Base-by-base conservation (phyloP, 106 monocot genomes). In the Apostasia shenzhenica region DNA sequence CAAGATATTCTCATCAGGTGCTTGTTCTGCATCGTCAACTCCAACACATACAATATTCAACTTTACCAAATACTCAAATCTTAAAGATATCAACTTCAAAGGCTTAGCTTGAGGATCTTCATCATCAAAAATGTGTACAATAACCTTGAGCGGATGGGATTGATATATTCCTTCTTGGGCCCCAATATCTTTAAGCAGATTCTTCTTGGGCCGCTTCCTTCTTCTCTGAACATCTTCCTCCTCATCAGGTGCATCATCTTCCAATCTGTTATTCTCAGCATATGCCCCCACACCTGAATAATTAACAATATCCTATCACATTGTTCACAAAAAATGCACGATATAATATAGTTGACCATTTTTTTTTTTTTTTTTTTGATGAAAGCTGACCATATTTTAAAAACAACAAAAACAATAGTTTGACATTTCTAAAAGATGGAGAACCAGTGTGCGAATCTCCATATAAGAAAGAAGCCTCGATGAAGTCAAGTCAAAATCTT, bases 221-320 rank as follows among this genome's bases (percentile, higher is more conserved):
- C 92, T 86, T 76, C 97, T 87, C 69, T 90, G 92, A n/a, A 41
- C 74, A 80, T 90, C 92, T 67, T 92, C 92, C 46, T 99, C 97
- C n/a, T 99, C 97, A 75, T 92, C 97, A 67, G 77, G 82, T 55
- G 63, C 78, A 78, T 86, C 88, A 67, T 99, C 92, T 12, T 90
- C 93, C 66, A 89, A 48, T 61, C 64, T 84, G 37, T 54, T 80
- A 41, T 62, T 83, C 4, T 92, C 92, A 41, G 41, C 48, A 66
- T 69, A 79, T 53, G 69, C 55, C 52, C 57, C 14, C 51, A 71
- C 67, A 71, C 85, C 91, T 91, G 79, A 45, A 61, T n/a, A 67
- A 76, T 67, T 62, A 42, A 50, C 46, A 1, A 40, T 67, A 26
- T 26, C 26, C 26, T 26, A 26, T 26, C 26, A 26, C 26, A 26